Evolutionary conservation across 371 early-diverging fungal genomes (phyloP), one percentile per base, ranked within the genome.

Genomic region (Massospora cicadina): DNA sequence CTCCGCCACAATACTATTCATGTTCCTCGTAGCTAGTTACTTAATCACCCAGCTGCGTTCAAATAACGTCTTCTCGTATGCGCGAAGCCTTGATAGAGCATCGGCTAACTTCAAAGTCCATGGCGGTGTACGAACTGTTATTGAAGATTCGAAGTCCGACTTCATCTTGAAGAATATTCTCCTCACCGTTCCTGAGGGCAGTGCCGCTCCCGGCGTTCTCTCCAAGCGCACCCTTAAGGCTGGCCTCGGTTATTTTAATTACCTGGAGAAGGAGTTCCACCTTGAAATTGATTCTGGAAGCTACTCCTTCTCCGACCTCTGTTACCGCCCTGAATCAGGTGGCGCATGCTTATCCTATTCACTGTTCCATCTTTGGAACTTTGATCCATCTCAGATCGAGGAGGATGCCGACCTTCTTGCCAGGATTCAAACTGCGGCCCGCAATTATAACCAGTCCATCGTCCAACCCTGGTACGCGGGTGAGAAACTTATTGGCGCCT

Each of bases 311-410:
- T 28, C n/a, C 10, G 62, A 62, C 53, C 12, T 62, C 25, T 62
- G 62, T 31, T 43, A 28, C 26, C 62, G 43, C 7, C 33, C 62
- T 25, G 23, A 24, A 17, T 27, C 62, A 5, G 12, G 13, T 43
- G 62, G 24, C 7, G 24, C 30, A 43, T 62, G 62, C 53, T 12
- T 62, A n/a, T 33, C 43, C 2, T 62, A 28, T 30, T 33, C 23
- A 23, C 33, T 62, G 7, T 62, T 62, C 32, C 43, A 62, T 29
- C n/a, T 43, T 31, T 62, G 62, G 62, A 43, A 62, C 5, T n/a
- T n/a, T 62, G 30, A 62, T 33, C n/a, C 10, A 10, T 31, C 2
- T 33, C 17, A 23, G 13, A 3, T 62, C 24, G 43, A 62, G 24
- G 33, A 43, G 17, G 62, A 62, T n/a, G 10, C 2, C 1, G 25